Base-by-base conservation (phyloP, 106 monocot genomes). In the Allium sativum region DNA sequence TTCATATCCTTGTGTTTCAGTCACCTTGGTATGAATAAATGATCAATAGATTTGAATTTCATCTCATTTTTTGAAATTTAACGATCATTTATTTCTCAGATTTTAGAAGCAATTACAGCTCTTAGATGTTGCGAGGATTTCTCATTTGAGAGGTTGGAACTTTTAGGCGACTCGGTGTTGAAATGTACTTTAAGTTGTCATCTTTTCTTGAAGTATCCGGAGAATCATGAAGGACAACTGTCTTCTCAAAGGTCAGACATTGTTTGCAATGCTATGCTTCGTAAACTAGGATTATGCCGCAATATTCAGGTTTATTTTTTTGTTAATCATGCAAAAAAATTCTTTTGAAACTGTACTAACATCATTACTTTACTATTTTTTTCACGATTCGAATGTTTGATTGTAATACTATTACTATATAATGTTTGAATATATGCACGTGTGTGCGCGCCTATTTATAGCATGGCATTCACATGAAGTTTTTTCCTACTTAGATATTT, bases 81-180 rank as follows among this genome's bases (percentile, higher is more conserved):
- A 12, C 10, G 9, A 40, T 31, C 17, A 48, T 31, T 40, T 46
- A 40, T 67, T 78, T 10, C 31, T 72, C 47, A 91, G 96, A 91
- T 98, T 56, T 73, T 98, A 64, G 91, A 98, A 76, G 96, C 91
- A 45, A 73, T 98, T 42, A 87, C 96, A 18, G 85, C 96, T 56
- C 21, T 69, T 43, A 71, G 91, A 88, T 84, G 87, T 70, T 72
- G 75, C 46, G 96, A 98, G 62, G 76, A 78, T 54, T 98, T 98
- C 74, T 91, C 84, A 40, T 53, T 85, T 67, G 96, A 98, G 72
- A 84, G 96, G 42, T 63, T 98, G 48, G 96, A 98, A 71, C 77
- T 88, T 53, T 58, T 98, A 52, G 96, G 96, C 21, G 96, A 98
- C 74, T 98, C 96, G 50, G 82, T 96, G 7, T 65, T 98, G 60